Percentiles rank a stretch among this genome's conserved stretches.
Conservation (phyloP, 1,139 yeast genomes). For the Taphrina populina region DNA sequence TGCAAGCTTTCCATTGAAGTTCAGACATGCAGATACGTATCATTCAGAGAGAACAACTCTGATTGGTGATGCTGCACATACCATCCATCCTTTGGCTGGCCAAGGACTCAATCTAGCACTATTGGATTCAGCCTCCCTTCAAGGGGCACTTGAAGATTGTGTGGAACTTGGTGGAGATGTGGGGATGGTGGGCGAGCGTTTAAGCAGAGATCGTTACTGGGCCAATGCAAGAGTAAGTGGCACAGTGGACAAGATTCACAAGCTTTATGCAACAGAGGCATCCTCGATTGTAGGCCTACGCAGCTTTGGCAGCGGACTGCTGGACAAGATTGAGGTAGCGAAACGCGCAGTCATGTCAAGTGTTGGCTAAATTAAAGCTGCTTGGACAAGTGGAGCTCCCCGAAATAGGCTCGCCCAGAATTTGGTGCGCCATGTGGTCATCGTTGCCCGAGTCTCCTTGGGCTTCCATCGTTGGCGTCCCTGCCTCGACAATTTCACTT, state of each 20-base stretch:
- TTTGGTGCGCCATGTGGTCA: no score
- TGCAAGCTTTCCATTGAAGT: slow-evolving; percentile 82
- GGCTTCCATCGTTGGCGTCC: no score
- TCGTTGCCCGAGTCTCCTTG: no score
- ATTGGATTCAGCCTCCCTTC: slow-evolving; percentile 75
- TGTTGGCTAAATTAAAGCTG: slow-evolving; percentile 26
- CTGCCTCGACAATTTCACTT: no score
- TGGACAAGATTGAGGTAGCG: slow-evolving; percentile 53
- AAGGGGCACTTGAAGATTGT: slow-evolving; percentile 68
- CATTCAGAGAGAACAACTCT: slow-evolving; percentile 74
- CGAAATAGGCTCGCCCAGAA: no score
- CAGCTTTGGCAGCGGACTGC: slow-evolving; percentile 68
- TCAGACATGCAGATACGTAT: slow-evolving; percentile 89
- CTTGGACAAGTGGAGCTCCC: no score
- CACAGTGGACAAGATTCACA: slow-evolving; percentile 87
- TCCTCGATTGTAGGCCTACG: slow-evolving; percentile 73
- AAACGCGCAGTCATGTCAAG: slow-evolving; percentile 28
- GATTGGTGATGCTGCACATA: slow-evolving; percentile 97
- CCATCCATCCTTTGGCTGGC: slow-evolving; percentile 96
- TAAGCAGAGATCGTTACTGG: slow-evolving; percentile 77
- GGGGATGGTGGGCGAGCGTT: slow-evolving; percentile 65
- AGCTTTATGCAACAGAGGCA: slow-evolving; percentile 73
- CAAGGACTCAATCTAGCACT: slow-evolving; percentile 99
- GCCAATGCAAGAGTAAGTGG: slow-evolving; percentile 78
- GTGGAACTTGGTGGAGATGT: slow-evolving; percentile 79